Evolutionary conservation across 257 asterid genomes (phyloP), one percentile per base, ranked within the genome.

Genomic region (Solanum ossicruentum): DNA sequence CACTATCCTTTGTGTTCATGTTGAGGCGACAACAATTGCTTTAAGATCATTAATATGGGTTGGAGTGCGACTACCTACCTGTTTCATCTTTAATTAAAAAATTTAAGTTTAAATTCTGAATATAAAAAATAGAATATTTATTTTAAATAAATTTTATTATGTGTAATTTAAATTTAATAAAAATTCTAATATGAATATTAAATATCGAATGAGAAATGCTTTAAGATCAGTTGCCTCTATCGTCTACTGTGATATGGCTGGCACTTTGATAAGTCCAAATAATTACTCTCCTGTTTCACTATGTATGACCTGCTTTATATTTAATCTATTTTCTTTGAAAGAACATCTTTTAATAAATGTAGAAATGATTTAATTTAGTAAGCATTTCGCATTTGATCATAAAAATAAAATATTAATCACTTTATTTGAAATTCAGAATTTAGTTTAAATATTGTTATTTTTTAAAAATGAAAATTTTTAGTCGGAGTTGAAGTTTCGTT

Each of bases 91-190:
- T 51, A 51, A 51, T 11, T 51, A 11, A 1, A 51, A 0, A 0
- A 13, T 13, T 13, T 52, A 0, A 2, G 0, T 52, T 52, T 0
- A 52, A 52, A 1, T 13, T 13, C 11, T 54, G 0, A 0, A 0
- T 15, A 54, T 52, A 2, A 52, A 52, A 8, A 54, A 54, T 5
- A 6, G 0, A 28, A 28, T 28, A 28, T n/a, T 28, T 0, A 6
- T 16, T 54, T 0, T 0, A 13, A 15, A 54, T 54, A 15, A 2
- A 0, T 5, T 1, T 0, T 54, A 1, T 15, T 13, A 6, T 5
- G 2, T 0, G 3, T 0, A 6, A 54, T 54, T 13, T 13, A 15
- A 54, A 15, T 54, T 15, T 54, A 15, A 54, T 54, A 0, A 1
- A 0, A 2, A 15, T 2, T 54, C 2, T 2, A 54, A 15, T 15